Evolutionary conservation across 192 early-diverging fungal genomes (phyloP).

Genomic region (Kickxella alabastrina): DNA sequence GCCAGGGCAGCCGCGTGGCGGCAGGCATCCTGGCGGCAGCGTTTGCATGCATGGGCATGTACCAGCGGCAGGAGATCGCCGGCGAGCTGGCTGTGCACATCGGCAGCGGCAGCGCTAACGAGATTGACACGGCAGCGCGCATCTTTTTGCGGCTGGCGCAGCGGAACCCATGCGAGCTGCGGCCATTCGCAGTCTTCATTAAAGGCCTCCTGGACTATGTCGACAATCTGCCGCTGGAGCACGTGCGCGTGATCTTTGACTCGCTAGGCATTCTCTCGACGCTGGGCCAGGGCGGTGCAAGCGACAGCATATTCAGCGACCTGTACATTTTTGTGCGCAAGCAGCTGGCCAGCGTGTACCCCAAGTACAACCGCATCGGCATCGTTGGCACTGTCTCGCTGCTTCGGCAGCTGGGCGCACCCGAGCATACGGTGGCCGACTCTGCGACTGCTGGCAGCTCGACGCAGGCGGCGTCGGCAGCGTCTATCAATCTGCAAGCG

Average conservation of each 20-base stretch:
- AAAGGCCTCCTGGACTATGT: constrained; percentile 71
- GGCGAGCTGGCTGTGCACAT: constrained; percentile 75
- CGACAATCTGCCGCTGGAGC: constrained; percentile 61
- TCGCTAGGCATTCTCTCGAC: constrained; percentile 60
- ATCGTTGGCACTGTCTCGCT: constrained; percentile 67
- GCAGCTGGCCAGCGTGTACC: constrained; percentile 65
- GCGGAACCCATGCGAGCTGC: constrained; percentile 48
- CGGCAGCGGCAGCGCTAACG: constrained; percentile 62
- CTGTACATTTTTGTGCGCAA: constrained; percentile 71
- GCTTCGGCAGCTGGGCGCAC: constrained; percentile 58
- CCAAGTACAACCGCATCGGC: constrained; percentile 66
- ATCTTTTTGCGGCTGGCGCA: constrained; percentile 56
- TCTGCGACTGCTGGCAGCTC: constrained; percentile 23
- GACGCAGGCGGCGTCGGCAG: constrained; percentile 21
- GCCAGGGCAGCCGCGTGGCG: constrained; percentile 37
- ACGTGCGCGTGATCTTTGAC: constrained; percentile 64
- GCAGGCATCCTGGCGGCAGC: constrained; percentile 18
- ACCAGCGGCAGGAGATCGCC: constrained; percentile 75
- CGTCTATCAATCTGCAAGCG: constrained; percentile 36
- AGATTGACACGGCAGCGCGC: constrained; percentile 61
- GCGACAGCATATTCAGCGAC: constrained; percentile 61
- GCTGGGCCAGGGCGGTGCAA: constrained; percentile 11
- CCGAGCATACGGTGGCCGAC: not conserved
- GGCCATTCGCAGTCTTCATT: constrained; percentile 63
- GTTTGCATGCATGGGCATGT: constrained; percentile 53